Evolutionary conservation across 1,284 basidiomycete species (phyloP).

Genomic region (Cryptococcus sp.): DNA sequence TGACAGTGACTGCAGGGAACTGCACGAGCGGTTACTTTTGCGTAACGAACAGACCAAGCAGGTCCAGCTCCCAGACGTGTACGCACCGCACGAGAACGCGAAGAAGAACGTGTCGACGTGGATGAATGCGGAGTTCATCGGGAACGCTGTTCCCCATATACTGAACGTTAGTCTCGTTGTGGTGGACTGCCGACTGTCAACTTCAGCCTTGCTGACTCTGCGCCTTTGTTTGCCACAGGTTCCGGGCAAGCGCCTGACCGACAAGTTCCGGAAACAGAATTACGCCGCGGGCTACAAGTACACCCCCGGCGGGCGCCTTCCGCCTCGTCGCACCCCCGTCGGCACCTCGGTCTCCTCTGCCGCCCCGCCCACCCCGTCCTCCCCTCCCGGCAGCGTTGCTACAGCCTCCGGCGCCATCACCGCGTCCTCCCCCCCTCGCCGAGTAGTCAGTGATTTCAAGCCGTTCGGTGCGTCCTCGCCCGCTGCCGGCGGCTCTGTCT

Average conservation of each 20-base stretch:
- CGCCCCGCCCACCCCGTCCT: constrained; percentile 43
- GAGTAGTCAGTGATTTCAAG: constrained; percentile 82
- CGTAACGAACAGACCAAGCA: constrained; percentile 97
- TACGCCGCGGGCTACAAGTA: constrained; percentile 48
- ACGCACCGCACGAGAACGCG: constrained; percentile 81
- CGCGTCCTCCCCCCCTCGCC: constrained; percentile 61
- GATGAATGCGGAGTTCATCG: constrained; percentile 67
- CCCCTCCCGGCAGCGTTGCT: constrained; percentile 10
- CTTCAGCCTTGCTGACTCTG: not conserved
- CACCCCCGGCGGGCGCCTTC: constrained; percentile 57
- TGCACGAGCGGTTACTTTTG: constrained; percentile 85
- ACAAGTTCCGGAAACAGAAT: constrained; percentile 65
- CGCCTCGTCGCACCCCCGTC: constrained; percentile 52
- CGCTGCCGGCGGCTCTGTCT: constrained; percentile 11
- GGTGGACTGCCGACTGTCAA: not conserved
- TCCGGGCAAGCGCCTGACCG: constrained; percentile 86
- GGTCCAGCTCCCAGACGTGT: constrained; percentile 93
- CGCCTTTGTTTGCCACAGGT: constrained; percentile 56
- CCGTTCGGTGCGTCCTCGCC: constrained; percentile 66
- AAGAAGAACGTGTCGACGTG: constrained; percentile 87
- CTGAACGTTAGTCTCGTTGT: constrained; percentile 61
- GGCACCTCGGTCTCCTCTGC: constrained; percentile 41
- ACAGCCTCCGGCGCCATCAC: constrained; percentile 9
- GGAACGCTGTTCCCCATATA: constrained; percentile 72
- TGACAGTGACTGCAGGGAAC: constrained; percentile 35